Evolutionary conservation across 768 basidiomycete genomes (phyloP).

Genomic region (Scleroderma bovista): DNA sequence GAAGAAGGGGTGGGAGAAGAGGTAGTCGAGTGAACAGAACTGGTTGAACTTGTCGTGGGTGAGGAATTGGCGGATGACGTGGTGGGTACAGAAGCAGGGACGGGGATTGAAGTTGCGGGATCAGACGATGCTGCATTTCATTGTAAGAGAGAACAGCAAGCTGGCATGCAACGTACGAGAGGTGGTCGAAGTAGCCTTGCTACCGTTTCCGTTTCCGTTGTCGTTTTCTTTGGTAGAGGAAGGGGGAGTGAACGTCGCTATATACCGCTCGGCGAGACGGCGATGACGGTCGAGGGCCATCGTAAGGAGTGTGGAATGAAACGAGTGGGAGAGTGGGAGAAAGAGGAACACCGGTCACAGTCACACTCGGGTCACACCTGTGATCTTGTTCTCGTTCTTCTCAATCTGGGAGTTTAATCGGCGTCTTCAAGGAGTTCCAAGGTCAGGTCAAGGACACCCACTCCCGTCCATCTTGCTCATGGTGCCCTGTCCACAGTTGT

Average conservation of each 20-base stretch:
- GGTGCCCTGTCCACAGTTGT: constrained; percentile 12
- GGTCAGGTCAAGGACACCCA: too few relatives aligned
- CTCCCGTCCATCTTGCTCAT: constrained; percentile 15
- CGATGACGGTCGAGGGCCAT: constrained; percentile 22
- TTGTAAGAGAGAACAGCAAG: constrained; percentile 4
- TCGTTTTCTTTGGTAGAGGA: background rate
- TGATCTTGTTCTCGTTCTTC: background rate
- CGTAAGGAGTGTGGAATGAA: constrained; percentile 4
- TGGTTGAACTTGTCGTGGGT: constrained; percentile 6
- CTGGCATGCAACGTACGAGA: background rate
- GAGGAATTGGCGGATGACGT: constrained; percentile 9
- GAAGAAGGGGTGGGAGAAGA: background rate
- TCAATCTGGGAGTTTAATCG: background rate
- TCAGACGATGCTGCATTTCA: background rate
- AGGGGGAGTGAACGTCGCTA: background rate
- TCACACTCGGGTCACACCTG: too few relatives aligned
- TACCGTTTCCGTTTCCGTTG: background rate
- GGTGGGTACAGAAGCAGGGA: background rate
- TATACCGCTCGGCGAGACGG: constrained; percentile 8
- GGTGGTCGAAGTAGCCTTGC: too few relatives aligned
- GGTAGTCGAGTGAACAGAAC: background rate
- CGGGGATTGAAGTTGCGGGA: constrained; percentile 6
- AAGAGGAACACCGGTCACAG: background rate
- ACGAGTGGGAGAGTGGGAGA: constrained; percentile 13
- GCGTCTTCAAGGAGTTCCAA: background rate